Evolutionary conservation across 129 eudicot genomes (phyloP), one percentile per base, ranked within the genome.

Genomic region (Lactuca sativa): DNA sequence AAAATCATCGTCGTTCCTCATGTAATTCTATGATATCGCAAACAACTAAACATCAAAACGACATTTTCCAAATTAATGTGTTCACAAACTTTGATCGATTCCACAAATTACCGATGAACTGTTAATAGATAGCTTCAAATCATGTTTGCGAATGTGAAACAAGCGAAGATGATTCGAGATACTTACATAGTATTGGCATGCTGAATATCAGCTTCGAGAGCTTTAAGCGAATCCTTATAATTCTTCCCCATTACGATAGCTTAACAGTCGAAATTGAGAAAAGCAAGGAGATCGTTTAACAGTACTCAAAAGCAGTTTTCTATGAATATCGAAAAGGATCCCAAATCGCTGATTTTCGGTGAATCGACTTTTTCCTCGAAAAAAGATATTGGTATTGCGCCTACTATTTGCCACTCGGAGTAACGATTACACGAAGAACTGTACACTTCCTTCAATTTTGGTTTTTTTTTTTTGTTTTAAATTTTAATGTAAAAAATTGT

Each of bases 201-300:
- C 67, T 87, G 85, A 63, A 87, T 80, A 87, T 87, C 95, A 59
- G 95, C 95, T 80, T 87, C 90, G 66, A 87, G 90, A 76, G 82
- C 86, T 69, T 87, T 87, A 55, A 87, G 85, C 10, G 95, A 87
- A 70, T 87, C 95, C 57, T 85, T 85, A 70, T 84, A 87, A 25
- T 74, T 48, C 64, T 74, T 82, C 13, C 90, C 75, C 83, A 87
- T 82, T 38, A 61, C 78, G 76, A 65, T 83, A 33, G 44, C 52
- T 51, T 9, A 52, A 70, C 32, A 69, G 64, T 13, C 15, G 25
- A 13, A 13, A 56, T 40, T 21, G 56, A 38, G 41, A 47, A 41
- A 55, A 7, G 16, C 14, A 43, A 65, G 40, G 58, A 58, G 34
- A 37, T 36, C 59, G 57, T 72, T 47, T 38, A 9, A 47, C 66